Evolutionary conservation across 805 yeast species (phyloP).

Genomic region (Yarrowia sp.): DNA sequence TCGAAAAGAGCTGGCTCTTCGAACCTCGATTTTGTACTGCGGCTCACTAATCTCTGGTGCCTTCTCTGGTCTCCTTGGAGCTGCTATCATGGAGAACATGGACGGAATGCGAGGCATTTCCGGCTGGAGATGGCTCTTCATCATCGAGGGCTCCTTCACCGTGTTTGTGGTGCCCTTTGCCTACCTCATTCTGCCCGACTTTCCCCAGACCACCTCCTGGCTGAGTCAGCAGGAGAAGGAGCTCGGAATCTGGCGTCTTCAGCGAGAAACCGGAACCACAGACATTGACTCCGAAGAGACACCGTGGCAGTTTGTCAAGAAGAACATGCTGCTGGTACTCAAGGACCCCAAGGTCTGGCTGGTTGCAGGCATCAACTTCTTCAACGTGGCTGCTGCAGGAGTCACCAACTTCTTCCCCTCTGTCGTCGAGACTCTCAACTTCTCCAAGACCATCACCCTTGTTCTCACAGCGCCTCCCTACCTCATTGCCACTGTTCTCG

Average conservation of each 20-base stretch:
- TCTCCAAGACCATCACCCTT: constrained; percentile 58
- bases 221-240: constrained; percentile 43
- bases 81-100: constrained; percentile 58
- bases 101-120: constrained; percentile 54
- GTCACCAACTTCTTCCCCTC: constrained; percentile 69
- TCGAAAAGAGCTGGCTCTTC: constrained; percentile 57
- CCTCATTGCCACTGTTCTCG: constrained; percentile 58
- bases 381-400: constrained; percentile 65
- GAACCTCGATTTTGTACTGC: constrained; percentile 60
- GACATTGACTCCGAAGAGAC: constrained; percentile 10
- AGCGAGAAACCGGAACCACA: constrained; percentile 40
- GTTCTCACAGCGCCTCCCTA: constrained; percentile 68
- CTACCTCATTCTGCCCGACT: constrained; percentile 59
- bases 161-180: constrained; percentile 53
- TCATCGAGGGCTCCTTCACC: constrained; percentile 57
- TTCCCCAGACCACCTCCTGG: constrained; percentile 55
- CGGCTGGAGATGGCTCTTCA: constrained; percentile 64
- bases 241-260: constrained; percentile 42
- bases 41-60: constrained; percentile 62
- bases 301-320: constrained; percentile 28
- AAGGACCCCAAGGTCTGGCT: constrained; percentile 44
- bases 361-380: constrained; percentile 44
- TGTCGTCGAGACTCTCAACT: constrained; percentile 63
- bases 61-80: constrained; percentile 61
- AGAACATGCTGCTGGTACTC: constrained; percentile 41